Conservation (phyloP, 2,329 filamentous ascomycete genomes). For the Penicillium oxalicum region DNA sequence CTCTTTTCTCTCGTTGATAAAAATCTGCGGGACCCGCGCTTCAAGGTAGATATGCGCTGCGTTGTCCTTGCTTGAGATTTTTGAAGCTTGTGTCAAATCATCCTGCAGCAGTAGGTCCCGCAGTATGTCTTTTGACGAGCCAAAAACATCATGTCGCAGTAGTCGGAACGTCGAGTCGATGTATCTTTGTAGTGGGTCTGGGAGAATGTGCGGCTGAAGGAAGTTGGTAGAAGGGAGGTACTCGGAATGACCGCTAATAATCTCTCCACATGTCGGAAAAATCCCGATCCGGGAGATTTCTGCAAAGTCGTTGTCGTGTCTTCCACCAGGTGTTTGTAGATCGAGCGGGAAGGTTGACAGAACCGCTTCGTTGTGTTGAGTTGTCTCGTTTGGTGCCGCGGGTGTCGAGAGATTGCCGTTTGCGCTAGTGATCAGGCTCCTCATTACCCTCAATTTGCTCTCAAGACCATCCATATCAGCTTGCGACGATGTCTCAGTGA, state of each 20-base stretch:
- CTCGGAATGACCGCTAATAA: constrained; percentile 4
- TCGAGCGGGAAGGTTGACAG: constrained; percentile 8
- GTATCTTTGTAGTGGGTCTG: constrained; percentile 6
- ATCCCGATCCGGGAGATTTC: constrained; percentile 6
- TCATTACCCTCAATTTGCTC: no score
- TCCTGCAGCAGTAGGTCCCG: constrained; percentile 4
- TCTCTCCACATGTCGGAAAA: constrained; percentile 7
- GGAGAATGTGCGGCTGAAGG: constrained; percentile 4
- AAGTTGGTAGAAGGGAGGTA: constrained; percentile 13
- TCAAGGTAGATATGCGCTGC: constrained; percentile 3
- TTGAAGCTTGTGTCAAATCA: background rate
- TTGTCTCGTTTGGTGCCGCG: no score
- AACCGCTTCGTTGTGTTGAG: background rate
- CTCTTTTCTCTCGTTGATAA: constrained; percentile 5
- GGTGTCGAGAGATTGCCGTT: no score
- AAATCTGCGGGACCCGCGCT: background rate
- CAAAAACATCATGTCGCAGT: constrained; percentile 9
- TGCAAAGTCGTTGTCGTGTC: constrained; percentile 11
- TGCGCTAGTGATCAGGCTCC: no score
- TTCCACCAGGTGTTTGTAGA: constrained; percentile 6
- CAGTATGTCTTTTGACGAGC: constrained; percentile 18
- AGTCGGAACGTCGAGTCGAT: constrained; percentile 11
- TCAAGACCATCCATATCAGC: no score
- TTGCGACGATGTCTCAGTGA: no score
- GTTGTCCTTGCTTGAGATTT: constrained; percentile 1